Percentiles rank a stretch among this genome's conserved stretches.
Conservation (phyloP, 352 stramenopile species). For the Phytopythium chamaehyphon region DNA sequence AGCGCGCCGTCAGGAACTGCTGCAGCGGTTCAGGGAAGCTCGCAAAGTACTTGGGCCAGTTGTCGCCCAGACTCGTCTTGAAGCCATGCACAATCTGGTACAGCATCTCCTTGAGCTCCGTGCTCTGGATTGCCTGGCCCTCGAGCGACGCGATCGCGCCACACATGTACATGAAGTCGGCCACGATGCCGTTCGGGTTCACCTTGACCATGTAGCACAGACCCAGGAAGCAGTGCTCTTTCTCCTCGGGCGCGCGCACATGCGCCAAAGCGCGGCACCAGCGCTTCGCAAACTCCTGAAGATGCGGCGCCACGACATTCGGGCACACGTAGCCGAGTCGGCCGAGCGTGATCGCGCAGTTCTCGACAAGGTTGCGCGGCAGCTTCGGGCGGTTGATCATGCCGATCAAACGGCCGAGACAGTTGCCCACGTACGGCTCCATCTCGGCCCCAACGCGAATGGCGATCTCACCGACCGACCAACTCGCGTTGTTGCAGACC, state of each 20-base stretch:
- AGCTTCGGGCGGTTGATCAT: constrained; percentile 89
- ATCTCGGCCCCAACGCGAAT: constrained; percentile 83
- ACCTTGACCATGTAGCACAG: constrained; percentile 91
- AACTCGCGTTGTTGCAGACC: constrained; percentile 92
- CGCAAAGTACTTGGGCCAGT: constrained; percentile 83
- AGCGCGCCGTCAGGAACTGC: constrained; percentile 75
- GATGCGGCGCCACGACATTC: constrained; percentile 67
- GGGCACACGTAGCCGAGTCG: constrained; percentile 85
- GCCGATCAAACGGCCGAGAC: constrained; percentile 60
- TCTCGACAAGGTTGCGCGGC: constrained; percentile 86
- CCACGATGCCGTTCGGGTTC: constrained; percentile 85
- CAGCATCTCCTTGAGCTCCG: constrained; percentile 81
- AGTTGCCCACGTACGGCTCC: constrained; percentile 73
- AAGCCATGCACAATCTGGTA: constrained; percentile 88
- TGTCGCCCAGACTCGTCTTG: constrained; percentile 84
- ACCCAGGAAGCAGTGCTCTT: constrained; percentile 88
- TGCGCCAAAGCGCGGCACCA: constrained; percentile 87
- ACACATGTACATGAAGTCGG: constrained; percentile 90
- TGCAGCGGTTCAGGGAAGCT: constrained; percentile 80
- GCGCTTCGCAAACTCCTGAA: constrained; percentile 85
- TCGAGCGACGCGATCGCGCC: constrained; percentile 85
- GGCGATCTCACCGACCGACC: constrained; percentile 88
- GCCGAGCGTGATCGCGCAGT: constrained; percentile 89
- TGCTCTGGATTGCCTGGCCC: constrained; percentile 69
- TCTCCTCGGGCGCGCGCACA: constrained; percentile 80